Percentiles rank a stretch among this genome's conserved stretches.
Conservation (phyloP, 768 basidiomycete genomes). For the Boletus eberwhitei region DNA sequence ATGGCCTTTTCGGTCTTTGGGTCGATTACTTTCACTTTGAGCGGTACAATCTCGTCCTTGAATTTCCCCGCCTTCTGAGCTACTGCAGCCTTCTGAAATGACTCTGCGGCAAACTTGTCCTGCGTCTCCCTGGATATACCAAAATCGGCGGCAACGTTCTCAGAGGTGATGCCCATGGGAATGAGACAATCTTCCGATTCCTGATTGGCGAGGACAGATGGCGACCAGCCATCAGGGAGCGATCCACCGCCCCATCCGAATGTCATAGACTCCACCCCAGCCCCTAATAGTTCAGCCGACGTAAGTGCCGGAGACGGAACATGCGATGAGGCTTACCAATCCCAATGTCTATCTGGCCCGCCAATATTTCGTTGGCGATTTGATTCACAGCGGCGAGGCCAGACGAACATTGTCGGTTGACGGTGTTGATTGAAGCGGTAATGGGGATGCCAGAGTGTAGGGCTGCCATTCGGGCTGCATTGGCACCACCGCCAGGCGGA, state of each 20-base stretch:
- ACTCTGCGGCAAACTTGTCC: constrained; percentile 80
- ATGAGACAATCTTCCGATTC: constrained; percentile 79
- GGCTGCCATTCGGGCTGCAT: constrained; percentile 80
- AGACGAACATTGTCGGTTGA: constrained; percentile 90
- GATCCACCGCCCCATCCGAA: constrained; percentile 63
- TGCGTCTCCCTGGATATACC: constrained; percentile 70
- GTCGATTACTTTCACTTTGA: constrained; percentile 66
- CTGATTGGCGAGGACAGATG: constrained; percentile 59
- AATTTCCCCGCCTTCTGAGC: constrained; percentile 83
- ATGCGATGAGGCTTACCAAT: constrained; percentile 54
- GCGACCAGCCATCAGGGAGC: constrained; percentile 56
- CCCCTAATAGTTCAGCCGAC: constrained; percentile 42
- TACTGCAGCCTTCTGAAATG: constrained; percentile 79
- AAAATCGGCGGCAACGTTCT: constrained; percentile 83
- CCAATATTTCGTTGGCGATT: constrained; percentile 75
- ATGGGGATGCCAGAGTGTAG: constrained; percentile 83
- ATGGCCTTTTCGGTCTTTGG: constrained; percentile 68
- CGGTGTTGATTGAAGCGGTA: constrained; percentile 69
- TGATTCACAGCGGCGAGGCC: constrained; percentile 80
- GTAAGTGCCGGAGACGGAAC: neutral
- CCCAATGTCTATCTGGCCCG: constrained; percentile 85
- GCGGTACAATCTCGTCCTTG: constrained; percentile 78
- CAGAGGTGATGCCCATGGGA: constrained; percentile 94
- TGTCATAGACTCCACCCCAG: constrained; percentile 91
- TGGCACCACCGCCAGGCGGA: constrained; percentile 81